Evolutionary conservation across 2,329 filamentous ascomycete genomes (phyloP).

Genomic region (Trichoderma citrinoviride): DNA sequence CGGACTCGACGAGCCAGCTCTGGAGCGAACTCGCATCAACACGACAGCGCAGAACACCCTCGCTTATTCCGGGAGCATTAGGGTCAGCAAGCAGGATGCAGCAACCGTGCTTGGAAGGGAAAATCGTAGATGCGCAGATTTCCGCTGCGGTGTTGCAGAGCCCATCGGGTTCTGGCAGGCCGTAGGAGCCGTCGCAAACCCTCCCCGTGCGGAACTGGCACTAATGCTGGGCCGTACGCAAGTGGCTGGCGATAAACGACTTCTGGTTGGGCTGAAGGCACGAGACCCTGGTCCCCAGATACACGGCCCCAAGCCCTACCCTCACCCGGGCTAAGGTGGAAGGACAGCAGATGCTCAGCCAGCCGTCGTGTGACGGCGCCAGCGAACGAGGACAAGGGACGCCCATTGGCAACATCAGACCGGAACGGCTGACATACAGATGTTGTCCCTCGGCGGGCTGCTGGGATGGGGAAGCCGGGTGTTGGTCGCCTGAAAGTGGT

Average conservation of each 20-base stretch:
- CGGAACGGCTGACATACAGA: slow-evolving; percentile 18
- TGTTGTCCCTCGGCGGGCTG: not conserved
- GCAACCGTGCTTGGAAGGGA: not conserved
- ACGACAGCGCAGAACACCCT: not conserved
- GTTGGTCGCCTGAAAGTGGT: not conserved
- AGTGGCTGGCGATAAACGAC: slow-evolving; percentile 14
- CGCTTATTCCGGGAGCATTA: not conserved
- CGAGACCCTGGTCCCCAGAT: slow-evolving; percentile 17
- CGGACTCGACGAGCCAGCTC: not conserved
- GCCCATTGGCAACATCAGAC: slow-evolving; percentile 3
- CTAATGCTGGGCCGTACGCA: slow-evolving; percentile 14
- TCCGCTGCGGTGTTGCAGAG: not conserved
- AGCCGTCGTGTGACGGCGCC: slow-evolving; percentile 18
- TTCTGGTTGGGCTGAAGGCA: slow-evolving; percentile 17
- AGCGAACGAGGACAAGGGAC: not conserved
- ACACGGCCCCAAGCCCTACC: slow-evolving; percentile 13
- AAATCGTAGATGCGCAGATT: not conserved
- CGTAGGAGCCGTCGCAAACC: slow-evolving; percentile 2
- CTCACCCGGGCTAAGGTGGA: slow-evolving; percentile 1
- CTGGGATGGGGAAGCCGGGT: not conserved
- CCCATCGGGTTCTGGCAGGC: not conserved
- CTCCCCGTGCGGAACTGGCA: not conserved
- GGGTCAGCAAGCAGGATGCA: not conserved
- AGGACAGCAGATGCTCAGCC: slow-evolving; percentile 17
- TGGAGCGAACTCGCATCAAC: not conserved